Percentiles rank a stretch among this genome's conserved stretches.
Evolutionary conservation across 805 yeast genomes (phyloP).

Genomic region (Candida morakotiae): DNA sequence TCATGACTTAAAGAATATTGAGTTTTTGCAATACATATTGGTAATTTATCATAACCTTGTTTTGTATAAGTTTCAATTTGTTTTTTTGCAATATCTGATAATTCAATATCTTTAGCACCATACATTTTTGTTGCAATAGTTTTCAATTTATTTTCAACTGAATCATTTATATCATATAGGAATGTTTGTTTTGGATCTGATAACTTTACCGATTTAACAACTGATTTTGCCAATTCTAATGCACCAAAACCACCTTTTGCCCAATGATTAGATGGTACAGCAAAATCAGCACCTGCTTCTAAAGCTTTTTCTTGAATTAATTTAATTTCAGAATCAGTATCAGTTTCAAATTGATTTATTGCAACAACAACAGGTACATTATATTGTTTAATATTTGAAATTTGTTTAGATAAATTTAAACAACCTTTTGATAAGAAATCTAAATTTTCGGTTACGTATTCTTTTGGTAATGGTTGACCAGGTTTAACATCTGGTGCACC

Average conservation of each 20-base stretch:
- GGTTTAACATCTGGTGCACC: slow-evolving; percentile 97
- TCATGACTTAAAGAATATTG: slow-evolving; percentile 96
- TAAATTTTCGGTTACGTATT: slow-evolving; percentile 74
- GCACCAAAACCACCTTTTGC: slow-evolving; percentile 95
- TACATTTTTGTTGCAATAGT: slow-evolving; percentile 86
- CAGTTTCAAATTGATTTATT: slow-evolving; percentile 81
- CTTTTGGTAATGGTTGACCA: slow-evolving; percentile 81
- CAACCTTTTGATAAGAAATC: slow-evolving; percentile 77
- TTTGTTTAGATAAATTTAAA: slow-evolving; percentile 86
- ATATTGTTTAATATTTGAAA: slow-evolving; percentile 75
- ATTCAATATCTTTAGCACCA: slow-evolving; percentile 84
- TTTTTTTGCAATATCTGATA: slow-evolving; percentile 73
- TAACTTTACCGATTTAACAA: slow-evolving; percentile 59
- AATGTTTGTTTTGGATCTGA: slow-evolving; percentile 40
- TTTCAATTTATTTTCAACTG: slow-evolving; percentile 76
- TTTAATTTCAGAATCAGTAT: slow-evolving; percentile 74
- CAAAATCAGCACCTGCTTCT: slow-evolving; percentile 90
- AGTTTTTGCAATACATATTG: slow-evolving; percentile 96
- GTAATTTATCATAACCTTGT: slow-evolving; percentile 88
- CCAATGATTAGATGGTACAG: slow-evolving; percentile 91
- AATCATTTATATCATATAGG: slow-evolving; percentile 64
- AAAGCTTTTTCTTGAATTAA: slow-evolving; percentile 76
- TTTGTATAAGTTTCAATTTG: slow-evolving; percentile 77
- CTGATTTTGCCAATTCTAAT: slow-evolving; percentile 75
- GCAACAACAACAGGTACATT: slow-evolving; percentile 95